Evolutionary conservation across 768 basidiomycete genomes (phyloP).

Genomic region (Trametes maxima): DNA sequence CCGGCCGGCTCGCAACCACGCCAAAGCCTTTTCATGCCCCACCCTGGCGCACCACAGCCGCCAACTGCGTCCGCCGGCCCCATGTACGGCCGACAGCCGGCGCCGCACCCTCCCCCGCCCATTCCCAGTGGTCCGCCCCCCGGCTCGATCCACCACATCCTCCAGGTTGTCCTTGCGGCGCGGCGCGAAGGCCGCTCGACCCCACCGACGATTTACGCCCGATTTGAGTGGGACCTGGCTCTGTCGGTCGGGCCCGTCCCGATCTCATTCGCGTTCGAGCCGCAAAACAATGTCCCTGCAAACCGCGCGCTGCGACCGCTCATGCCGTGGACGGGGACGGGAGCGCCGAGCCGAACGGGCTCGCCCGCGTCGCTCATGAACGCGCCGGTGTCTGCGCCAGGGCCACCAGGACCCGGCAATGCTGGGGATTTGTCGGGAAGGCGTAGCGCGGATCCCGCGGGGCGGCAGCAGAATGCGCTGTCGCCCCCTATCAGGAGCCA

Average conservation of each 20-base stretch:
- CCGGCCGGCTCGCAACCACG: conserved; percentile 33
- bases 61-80: conserved; percentile 49
- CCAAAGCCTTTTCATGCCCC: conserved; percentile 52
- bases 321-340: conserved; percentile 9
- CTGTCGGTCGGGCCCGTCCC: conserved; percentile 58
- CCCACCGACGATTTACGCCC: conserved; percentile 63
- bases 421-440: background rate
- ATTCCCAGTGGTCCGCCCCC: conserved; percentile 30
- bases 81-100: conserved; percentile 53
- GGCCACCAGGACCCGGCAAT: background rate
- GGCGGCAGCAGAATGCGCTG: conserved; percentile 9
- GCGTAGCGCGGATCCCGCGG: conserved; percentile 5
- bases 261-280: conserved; percentile 61
- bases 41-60: conserved; percentile 57
- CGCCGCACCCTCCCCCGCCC: conserved; percentile 11
- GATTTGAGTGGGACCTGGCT: conserved; percentile 53
- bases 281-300: conserved; percentile 39
- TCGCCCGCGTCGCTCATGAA: conserved; percentile 10
- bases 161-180: conserved; percentile 27
- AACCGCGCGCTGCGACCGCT: conserved; percentile 22
- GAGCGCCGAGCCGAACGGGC: conserved; percentile 9
- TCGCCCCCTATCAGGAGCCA: background rate
- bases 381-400: background rate
- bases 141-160: conserved; percentile 27
- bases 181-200: conserved; percentile 33